phyloP scores from a whole-genome alignment of 306 rosid genomes.

The Dryas alaskensis region DNA sequence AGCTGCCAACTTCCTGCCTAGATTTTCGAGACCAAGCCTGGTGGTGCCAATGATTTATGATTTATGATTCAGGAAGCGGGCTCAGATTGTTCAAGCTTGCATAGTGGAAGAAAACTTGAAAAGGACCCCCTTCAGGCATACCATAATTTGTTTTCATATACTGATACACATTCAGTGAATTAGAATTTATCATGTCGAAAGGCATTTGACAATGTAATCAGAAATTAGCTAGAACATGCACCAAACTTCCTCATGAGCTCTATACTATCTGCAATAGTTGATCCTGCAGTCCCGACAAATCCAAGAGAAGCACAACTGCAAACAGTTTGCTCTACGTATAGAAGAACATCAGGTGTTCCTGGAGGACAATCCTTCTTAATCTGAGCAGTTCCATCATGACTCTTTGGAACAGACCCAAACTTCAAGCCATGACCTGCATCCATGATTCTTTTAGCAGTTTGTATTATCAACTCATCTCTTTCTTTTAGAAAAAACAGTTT shows the following conservation, averaged over 20 bases:
- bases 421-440: conserved; percentile 49
- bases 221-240: conserved; percentile 33
- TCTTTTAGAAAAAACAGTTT: conserved; percentile 55
- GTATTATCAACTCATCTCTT: conserved; percentile 43
- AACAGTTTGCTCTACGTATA: conserved; percentile 66
- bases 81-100: conserved; percentile 5
- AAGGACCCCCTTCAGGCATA: background rate
- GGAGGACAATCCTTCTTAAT: conserved; percentile 46
- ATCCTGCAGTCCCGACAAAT: conserved; percentile 83
- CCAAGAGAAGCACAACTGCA: conserved; percentile 89
- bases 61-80: conserved; percentile 6
- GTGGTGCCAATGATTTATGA: background rate
- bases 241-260: conserved; percentile 65
- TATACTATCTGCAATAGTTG: conserved; percentile 77
- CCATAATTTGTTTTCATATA: background rate
- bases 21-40: background rate
- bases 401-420: conserved; percentile 31
- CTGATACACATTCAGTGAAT: conserved; percentile 11
- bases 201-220: conserved; percentile 22
- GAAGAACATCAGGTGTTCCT: conserved; percentile 57
- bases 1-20: background rate
- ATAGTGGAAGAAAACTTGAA: background rate
- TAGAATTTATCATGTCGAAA: background rate
- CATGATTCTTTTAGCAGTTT: conserved; percentile 51
- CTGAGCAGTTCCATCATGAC: conserved; percentile 27